Evolutionary conservation across 331 rosid genomes (phyloP), one percentile per base, ranked within the genome.

Genomic region (Quercus lobata): DNA sequence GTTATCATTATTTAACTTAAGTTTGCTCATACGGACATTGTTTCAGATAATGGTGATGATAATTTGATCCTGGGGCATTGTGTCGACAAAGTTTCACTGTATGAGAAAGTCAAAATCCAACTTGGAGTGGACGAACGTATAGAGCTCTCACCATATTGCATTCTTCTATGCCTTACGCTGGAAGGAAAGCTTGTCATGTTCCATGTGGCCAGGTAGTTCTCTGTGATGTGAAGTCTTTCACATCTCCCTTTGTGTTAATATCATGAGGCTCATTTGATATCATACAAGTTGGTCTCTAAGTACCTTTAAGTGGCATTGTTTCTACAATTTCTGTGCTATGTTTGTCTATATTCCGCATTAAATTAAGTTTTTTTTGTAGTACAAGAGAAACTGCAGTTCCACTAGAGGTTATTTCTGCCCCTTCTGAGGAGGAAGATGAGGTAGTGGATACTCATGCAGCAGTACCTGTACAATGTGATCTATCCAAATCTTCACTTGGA

Each of bases 61-160:
- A 92, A 95, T 91, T 83, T 90, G 86, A 78, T 95, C n/a, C 75
- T 92, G 91, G 97, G 97, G 77, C 89, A 91, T 46, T 90, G 94
- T 69, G 19, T 83, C 27, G 94, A 90, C 82, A 91, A 83, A 76
- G 81, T 72, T 84, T 95, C 97, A 74, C 81, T 80, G 53, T 79
- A 52, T 75, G 81, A 85, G 75, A 91, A 91, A 75, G 83, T 94
- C 76, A 77, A 79, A 77, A 82, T 92, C 71, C 87, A 84, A 79
- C 79, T 83, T 90, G 94, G 87, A 73, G 81, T n/a, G 56, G 96
- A 77, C 79, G 97, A 91, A 76, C 79, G 44, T 46, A 87, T 75
- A 70, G 97, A 95, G 82, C 88, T 95, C 74, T 87, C 86, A 62
- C 97, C 98, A 24, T 71, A 32, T 84, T 95, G 96, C 83, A 84